These are phyloP conservation scores for Fagus sylvatica DNA, from an alignment of 306 rosid species.

Conservation along the genomic window DNA sequence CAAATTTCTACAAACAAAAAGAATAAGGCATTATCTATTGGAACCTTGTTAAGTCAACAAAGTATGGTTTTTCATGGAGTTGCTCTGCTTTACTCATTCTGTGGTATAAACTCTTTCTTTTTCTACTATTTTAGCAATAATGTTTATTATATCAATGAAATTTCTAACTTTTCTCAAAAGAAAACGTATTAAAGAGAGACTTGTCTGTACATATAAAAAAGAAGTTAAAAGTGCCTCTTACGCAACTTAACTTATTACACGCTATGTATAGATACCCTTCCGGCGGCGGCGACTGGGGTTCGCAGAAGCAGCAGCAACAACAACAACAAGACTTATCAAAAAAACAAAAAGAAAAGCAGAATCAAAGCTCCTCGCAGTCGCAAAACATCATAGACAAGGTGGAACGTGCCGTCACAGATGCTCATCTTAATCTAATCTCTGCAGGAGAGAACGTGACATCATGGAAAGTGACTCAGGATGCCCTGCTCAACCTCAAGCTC, in stretches of 20 bases:
- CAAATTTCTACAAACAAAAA: too few species aligned
- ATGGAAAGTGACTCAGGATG: conserved; percentile 68
- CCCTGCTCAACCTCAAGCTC: conserved; percentile 51
- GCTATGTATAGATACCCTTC: conserved; percentile 44
- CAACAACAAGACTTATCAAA: conserved; percentile 10
- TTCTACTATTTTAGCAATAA: too few species aligned
- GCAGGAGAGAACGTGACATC: conserved; percentile 61
- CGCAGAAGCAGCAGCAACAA: not conserved
- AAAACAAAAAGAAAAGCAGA: not conserved
- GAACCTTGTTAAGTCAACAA: too few species aligned
- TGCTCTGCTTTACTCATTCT: too few species aligned
- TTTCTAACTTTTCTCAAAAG: too few species aligned
- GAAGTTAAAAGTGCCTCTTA: not conserved
- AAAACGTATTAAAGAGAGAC: too few species aligned
- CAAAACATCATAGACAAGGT: conserved; percentile 24
- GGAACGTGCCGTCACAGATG: conserved; percentile 45
- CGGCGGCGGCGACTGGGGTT: not conserved
- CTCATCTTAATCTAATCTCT: conserved; percentile 42
- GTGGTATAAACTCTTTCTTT: too few species aligned
- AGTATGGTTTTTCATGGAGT: too few species aligned
- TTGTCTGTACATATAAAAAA: too few species aligned
- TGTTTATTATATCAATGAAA: too few species aligned
- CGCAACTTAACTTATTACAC: not conserved
- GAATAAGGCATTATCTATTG: too few species aligned
- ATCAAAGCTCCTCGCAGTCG: too few species aligned